Conservation (phyloP, 768 basidiomycete genomes). For the Leccinum uliginosum region DNA sequence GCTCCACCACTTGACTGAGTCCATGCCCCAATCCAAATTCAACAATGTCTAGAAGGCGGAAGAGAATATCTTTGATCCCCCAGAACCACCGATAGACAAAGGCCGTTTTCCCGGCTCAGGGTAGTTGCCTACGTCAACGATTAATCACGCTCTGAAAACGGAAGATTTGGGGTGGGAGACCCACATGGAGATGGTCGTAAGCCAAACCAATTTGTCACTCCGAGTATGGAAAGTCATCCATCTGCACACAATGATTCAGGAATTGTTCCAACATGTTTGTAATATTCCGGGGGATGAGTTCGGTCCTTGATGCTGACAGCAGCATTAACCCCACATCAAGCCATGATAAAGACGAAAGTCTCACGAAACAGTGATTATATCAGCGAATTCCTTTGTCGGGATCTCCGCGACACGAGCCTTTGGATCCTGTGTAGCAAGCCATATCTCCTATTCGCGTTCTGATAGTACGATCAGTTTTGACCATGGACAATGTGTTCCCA, state of each 20-base stretch:
- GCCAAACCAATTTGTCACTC: slow-evolving; percentile 78
- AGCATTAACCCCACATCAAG: slow-evolving; percentile 8
- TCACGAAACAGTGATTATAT: slow-evolving; percentile 58
- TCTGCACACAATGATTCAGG: slow-evolving; percentile 34
- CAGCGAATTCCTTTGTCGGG: slow-evolving; percentile 63
- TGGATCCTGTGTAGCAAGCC: slow-evolving; percentile 50
- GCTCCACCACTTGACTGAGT: slow-evolving; percentile 81
- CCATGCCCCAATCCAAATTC: slow-evolving; percentile 73
- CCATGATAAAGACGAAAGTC: slow-evolving; percentile 23
- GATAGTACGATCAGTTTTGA: slow-evolving; percentile 14
- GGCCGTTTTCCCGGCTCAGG: slow-evolving; percentile 87
- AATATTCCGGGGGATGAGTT: slow-evolving; percentile 81
- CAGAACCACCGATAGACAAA: slow-evolving; percentile 84
- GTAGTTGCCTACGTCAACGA: slow-evolving; percentile 63
- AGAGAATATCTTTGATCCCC: slow-evolving; percentile 82
- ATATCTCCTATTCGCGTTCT: slow-evolving; percentile 87
- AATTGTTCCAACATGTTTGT: slow-evolving; percentile 32
- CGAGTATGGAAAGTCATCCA: slow-evolving; percentile 94
- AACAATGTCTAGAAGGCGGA: slow-evolving; percentile 75
- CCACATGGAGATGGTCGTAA: slow-evolving; percentile 77
- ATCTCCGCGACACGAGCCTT: slow-evolving; percentile 57
- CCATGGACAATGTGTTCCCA: slow-evolving; percentile 8
- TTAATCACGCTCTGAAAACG: slow-evolving; percentile 1
- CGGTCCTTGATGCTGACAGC: slow-evolving; percentile 51
- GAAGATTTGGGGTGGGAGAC: slow-evolving; percentile 13